Evolutionary conservation across 225 moss, liverwort and hornwort genomes (phyloP), one percentile per base, ranked within the genome.

Genomic region (Antitrichia curtipendula): DNA sequence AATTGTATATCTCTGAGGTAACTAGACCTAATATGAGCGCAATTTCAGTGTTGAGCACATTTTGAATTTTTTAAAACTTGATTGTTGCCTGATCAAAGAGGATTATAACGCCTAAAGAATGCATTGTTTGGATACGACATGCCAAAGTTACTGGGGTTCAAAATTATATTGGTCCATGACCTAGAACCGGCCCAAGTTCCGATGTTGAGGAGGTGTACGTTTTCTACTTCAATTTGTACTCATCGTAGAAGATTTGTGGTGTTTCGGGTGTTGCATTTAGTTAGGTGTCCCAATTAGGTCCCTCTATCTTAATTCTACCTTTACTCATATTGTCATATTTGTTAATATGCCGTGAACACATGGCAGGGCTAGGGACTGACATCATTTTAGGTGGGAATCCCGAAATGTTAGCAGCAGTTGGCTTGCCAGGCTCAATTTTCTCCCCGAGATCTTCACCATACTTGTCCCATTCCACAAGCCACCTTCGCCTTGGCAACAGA

Each of bases 381-480:
- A 50, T 50, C 50, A 50, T 50, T 50, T 50, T 50, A 50, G 50
- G 50, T 50, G 50, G 50, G 50, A 50, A 50, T 50, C 13, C 50
- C 50, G 50, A 50, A 50, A 50, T 50, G 50, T 50, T 52, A 85
- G 47, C 89, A 92, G 85, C 85, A 83, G 87, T 83, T 66, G 49
- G 82, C 59, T 87, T 85, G 79, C 86, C 88, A 78, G 88, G 85
- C 73, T 82, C 86, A 49, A 41, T 85, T 57, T 52, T 69, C 47
- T 78, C 86, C 84, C 41, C 34, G 54, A 75, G 80, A 71, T 88
- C 75, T n/a, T 88, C 88, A 59, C 86, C 79, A 91, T 93, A 86
- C 82, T 75, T 78, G 73, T 73, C 58, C 61, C 76, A 59, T 60
- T 82, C 90, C 27, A 68, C 27, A 40, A 81, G 87, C 38, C 79